These are phyloP conservation scores for Cinnamomum micranthum DNA, from an alignment of 164 flowering plant species.

Conservation along the genomic window DNA sequence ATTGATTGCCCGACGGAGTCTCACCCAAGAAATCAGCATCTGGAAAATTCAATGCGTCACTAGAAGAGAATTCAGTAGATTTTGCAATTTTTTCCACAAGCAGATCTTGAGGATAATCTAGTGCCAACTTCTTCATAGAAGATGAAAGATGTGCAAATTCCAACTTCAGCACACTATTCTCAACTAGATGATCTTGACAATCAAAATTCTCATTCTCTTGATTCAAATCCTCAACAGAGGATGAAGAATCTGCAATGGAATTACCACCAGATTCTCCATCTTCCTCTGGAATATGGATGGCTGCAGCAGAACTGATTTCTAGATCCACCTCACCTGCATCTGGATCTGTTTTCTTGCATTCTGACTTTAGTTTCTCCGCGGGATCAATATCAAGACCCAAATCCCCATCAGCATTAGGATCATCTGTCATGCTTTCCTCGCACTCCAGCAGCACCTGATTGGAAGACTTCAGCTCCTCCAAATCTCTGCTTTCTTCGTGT, in stretches of 20 bases:
- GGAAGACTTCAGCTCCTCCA: background rate
- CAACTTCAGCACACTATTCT: background rate
- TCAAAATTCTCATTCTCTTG: too few species aligned
- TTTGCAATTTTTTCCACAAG: background rate
- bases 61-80: background rate
- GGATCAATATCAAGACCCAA: background rate
- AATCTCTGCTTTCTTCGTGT: background rate
- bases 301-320: too few species aligned
- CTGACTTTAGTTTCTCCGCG: too few species aligned
- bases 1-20: background rate
- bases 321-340: too few species aligned
- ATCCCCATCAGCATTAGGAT: background rate
- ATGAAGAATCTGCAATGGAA: too few species aligned
- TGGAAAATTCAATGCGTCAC: background rate
- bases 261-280: too few species aligned
- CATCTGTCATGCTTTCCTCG: background rate
- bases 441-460: background rate
- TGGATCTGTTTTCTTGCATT: too few species aligned
- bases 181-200: background rate
- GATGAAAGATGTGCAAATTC: background rate
- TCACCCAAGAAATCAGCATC: background rate
- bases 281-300: too few species aligned
- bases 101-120: background rate
- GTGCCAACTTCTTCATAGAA: background rate
- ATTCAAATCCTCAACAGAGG: too few species aligned